Evolutionary conservation across 768 basidiomycete genomes (phyloP).

Genomic region (Pholiota conissans): DNA sequence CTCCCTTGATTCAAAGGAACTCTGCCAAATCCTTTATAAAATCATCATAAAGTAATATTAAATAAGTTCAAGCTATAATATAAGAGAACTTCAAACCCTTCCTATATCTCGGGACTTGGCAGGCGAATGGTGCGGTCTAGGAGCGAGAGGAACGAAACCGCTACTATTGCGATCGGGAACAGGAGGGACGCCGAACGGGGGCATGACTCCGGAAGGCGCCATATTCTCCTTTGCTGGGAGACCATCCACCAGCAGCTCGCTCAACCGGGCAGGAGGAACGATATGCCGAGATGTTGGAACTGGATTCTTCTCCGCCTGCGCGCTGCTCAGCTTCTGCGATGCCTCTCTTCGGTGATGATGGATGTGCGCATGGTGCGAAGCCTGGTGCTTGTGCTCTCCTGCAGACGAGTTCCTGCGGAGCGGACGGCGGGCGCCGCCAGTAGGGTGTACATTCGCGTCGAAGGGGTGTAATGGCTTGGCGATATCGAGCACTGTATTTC

Average conservation of each 20-base stretch:
- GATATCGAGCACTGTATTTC: not conserved
- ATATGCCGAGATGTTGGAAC: conserved; percentile 17
- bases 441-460: not conserved
- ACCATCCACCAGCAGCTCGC: conserved; percentile 13
- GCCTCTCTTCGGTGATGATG: not conserved
- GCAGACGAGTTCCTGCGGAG: conserved; percentile 20
- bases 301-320: not conserved
- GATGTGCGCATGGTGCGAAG: not conserved
- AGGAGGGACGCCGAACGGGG: not conserved
- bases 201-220: not conserved
- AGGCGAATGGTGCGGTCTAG: conserved; percentile 12
- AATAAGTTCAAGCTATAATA: too few relatives aligned
- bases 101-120: not conserved
- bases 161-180: conserved; percentile 6
- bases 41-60: too few relatives aligned
- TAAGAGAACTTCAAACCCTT: not conserved
- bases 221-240: not conserved
- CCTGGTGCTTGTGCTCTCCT: conserved; percentile 10
- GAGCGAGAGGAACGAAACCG: conserved; percentile 13
- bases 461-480: not conserved
- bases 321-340: not conserved
- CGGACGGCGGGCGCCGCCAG: not conserved
- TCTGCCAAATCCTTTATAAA: too few relatives aligned
- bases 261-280: conserved; percentile 16
- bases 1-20: too few relatives aligned